phyloP scores from a whole-genome alignment of 2,329 filamentous ascomycete genomes.

The Blastomyces emzantsi region DNA sequence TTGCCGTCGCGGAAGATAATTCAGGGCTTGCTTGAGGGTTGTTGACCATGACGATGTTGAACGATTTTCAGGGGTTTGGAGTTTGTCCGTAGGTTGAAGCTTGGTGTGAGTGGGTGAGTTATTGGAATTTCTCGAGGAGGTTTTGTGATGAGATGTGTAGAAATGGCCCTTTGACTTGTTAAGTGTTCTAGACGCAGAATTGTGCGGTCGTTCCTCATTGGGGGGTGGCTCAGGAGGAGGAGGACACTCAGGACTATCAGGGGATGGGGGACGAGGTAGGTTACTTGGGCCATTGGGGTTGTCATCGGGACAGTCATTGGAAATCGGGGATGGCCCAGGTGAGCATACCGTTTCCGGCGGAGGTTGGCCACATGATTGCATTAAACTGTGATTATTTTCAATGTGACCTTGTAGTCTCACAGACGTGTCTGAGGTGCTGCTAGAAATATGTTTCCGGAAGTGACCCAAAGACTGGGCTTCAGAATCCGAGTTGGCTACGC shows the following conservation, averaged over 20 bases:
- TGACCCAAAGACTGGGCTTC: background rate
- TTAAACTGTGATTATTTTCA: background rate
- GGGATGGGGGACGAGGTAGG: background rate
- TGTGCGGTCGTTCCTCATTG: background rate
- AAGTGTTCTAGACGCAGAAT: background rate
- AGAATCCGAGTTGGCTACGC: background rate
- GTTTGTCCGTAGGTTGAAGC: background rate
- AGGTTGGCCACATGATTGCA: background rate
- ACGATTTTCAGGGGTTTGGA: background rate
- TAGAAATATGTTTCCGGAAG: background rate
- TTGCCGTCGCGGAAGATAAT: background rate
- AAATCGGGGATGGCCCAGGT: background rate
- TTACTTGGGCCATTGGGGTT: background rate
- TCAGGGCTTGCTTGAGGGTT: background rate
- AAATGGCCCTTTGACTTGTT: background rate
- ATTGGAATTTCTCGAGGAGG: background rate
- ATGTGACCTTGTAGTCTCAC: background rate
- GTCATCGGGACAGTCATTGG: background rate
- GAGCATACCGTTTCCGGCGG: background rate
- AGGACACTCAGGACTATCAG: background rate
- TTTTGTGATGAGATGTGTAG: background rate
- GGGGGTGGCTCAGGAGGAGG: background rate
- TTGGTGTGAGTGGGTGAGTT: background rate
- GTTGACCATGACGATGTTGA: background rate
- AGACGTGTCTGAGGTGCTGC: background rate